Evolutionary conservation across 495 filamentous ascomycete species (phyloP), one percentile per base, ranked within the genome.

Genomic region (Aspergillus affinis): DNA sequence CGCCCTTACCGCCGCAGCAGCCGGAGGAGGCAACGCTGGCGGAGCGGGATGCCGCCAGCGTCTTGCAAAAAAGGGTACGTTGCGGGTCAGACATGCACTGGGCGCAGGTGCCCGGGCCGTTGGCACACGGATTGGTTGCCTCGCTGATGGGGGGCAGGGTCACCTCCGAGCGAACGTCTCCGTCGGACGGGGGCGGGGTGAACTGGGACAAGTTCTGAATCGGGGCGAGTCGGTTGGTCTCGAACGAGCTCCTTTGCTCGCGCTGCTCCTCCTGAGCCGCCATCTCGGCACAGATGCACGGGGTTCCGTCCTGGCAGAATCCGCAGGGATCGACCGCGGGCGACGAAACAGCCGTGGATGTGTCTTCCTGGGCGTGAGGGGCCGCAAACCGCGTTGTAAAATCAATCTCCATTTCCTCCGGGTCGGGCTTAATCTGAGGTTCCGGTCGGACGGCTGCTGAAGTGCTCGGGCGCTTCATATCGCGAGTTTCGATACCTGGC

Each of bases 21-120:
- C 79, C 81, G 66, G 72, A 63, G 59, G 70, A 61, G 62, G 68
- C 75, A 69, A 62, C 78, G 68, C 68, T 83, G 72, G 73, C 78
- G 60, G 74, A 70, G 54, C 80, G 78, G 56, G 78, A 84, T 61
- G 88, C 88, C 58, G 90, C 90, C 19, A 95, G 82, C 36, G 87
- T 89, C 64, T 90, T 90, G 75, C 91, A 96, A 79, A 96, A 96
- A 60, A 93, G 82, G 15, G 88, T 90, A 23, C 91, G 90, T 62
- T 84, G 85, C 2, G 91, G 89, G 70, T 94, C 89, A 7, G 83
- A 79, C 32, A 85, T 82, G 68, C 91, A 96, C 70, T 93, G 89
- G 4, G 85, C 81, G 66, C 91, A 96, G 21, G 88, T 89, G 12
- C 91, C 91, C 1, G 91, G 91, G 0, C 90, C 86, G 58, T 88